phyloP scores from a whole-genome alignment of 331 rosid genomes.

The Dryas integrifolia region DNA sequence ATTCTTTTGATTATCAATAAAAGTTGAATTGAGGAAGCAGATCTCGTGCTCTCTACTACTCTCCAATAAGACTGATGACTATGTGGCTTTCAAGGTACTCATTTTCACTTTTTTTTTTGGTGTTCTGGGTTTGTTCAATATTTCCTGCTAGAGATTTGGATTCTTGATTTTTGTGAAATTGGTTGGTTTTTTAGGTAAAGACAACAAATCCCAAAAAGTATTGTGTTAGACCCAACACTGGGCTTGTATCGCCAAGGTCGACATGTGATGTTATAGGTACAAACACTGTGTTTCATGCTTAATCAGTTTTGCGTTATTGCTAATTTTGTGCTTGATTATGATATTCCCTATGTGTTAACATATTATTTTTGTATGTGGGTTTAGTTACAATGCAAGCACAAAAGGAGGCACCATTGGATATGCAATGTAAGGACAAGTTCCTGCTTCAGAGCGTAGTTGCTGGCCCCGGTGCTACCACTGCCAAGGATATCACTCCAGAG shows the following conservation, averaged over 20 bases:
- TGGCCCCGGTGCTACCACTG: conserved; percentile 42
- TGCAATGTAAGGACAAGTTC: conserved; percentile 96
- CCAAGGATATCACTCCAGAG: conserved; percentile 62
- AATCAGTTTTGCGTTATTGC: not conserved
- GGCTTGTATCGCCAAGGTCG: conserved; percentile 81
- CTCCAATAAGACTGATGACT: conserved; percentile 60
- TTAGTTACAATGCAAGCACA: conserved; percentile 95
- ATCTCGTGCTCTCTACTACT: conserved; percentile 83
- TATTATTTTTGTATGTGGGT: conserved; percentile 3
- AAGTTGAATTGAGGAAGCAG: conserved; percentile 95
- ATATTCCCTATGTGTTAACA: not conserved
- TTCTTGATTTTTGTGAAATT: conserved; percentile 38
- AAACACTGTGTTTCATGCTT: not conserved
- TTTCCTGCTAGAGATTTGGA: conserved; percentile 22
- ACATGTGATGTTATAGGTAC: conserved; percentile 77
- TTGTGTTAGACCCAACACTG: conserved; percentile 95
- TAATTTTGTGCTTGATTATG: conserved; percentile 2
- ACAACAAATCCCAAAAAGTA: conserved; percentile 93
- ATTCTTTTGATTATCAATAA: conserved; percentile 11
- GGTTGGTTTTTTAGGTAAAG: conserved; percentile 61
- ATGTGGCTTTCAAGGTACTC: conserved; percentile 80
- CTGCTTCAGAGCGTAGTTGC: conserved; percentile 78
- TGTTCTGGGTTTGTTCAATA: not conserved
- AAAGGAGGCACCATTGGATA: conserved; percentile 69
- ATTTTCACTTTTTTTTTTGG: not conserved